Evolutionary conservation across 495 filamentous ascomycete genomes (phyloP).

Genomic region (Penicillium coffeae): DNA sequence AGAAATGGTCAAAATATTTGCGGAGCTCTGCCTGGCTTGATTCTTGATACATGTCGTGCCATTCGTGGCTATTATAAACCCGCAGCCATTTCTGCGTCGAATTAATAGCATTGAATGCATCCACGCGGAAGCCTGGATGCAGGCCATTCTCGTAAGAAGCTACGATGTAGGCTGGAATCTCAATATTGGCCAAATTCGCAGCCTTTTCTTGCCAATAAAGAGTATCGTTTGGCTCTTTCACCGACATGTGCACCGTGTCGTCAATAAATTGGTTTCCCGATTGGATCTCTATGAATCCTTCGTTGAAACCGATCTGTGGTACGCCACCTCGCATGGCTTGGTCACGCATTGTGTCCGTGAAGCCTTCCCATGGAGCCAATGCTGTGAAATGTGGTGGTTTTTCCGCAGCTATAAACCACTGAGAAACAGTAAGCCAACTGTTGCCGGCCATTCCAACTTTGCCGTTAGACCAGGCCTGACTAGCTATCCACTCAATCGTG

Average conservation of each 20-base stretch:
- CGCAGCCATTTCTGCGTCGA: background rate
- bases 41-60: background rate
- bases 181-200: background rate
- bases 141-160: background rate
- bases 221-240: background rate
- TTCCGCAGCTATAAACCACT: constrained; percentile 28
- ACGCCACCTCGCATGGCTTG: background rate
- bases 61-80: background rate
- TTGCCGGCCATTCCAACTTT: constrained; percentile 2
- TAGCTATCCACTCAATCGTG: background rate
- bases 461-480: constrained; percentile 1
- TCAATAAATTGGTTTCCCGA: background rate
- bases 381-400: constrained; percentile 26
- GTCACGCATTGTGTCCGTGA: constrained; percentile 28
- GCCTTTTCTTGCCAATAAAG: background rate
- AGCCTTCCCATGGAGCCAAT: constrained; percentile 36
- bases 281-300: background rate
- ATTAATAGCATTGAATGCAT: background rate
- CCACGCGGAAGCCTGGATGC: background rate
- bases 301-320: background rate
- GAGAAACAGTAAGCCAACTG: constrained; percentile 16
- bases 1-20: background rate
- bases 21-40: background rate
- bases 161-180: background rate
- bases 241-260: background rate